These are phyloP conservation scores for Hygrophorus russula DNA, from an alignment of 768 basidiomycete genomes.

Conservation along the genomic window DNA sequence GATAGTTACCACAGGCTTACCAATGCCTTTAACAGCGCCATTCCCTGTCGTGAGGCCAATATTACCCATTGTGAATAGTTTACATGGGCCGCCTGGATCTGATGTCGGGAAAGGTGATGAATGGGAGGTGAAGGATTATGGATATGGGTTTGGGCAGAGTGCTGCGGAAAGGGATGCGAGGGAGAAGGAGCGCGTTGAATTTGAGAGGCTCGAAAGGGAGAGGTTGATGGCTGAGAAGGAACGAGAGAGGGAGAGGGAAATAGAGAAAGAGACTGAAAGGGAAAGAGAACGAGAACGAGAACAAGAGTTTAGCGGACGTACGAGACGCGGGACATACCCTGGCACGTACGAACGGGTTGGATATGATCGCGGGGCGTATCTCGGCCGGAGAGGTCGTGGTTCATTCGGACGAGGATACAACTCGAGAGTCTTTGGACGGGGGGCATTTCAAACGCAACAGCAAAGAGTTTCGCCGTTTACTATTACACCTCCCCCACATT, in stretches of 20 bases:
- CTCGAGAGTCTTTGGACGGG: constrained; percentile 14
- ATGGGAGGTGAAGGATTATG: constrained; percentile 50
- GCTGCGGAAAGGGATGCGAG: constrained; percentile 24
- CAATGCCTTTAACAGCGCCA: constrained; percentile 1
- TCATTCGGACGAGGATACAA: constrained; percentile 20
- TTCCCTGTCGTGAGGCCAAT: background rate
- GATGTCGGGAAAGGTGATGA: constrained; percentile 16
- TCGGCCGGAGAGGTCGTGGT: constrained; percentile 20
- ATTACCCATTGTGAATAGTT: background rate
- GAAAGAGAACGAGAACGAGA: constrained; percentile 11
- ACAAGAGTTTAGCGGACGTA: constrained; percentile 9
- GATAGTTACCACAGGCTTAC: background rate
- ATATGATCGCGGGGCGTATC: constrained; percentile 16
- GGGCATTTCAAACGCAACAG: constrained; percentile 18
- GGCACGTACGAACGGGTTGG: constrained; percentile 18
- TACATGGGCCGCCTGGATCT: background rate
- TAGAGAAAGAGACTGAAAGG: constrained; percentile 11
- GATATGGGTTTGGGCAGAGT: constrained; percentile 47
- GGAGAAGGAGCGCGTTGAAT: constrained; percentile 18
- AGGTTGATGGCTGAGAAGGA: constrained; percentile 11
- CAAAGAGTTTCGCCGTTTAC: constrained; percentile 20
- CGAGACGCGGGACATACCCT: constrained; percentile 14
- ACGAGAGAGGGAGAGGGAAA: constrained; percentile 6
- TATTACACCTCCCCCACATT: constrained; percentile 20
- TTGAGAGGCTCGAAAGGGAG: constrained; percentile 15